Base-by-base conservation (phyloP, 1,139 yeast genomes). In the Debaryomyces robertsiae region DNA sequence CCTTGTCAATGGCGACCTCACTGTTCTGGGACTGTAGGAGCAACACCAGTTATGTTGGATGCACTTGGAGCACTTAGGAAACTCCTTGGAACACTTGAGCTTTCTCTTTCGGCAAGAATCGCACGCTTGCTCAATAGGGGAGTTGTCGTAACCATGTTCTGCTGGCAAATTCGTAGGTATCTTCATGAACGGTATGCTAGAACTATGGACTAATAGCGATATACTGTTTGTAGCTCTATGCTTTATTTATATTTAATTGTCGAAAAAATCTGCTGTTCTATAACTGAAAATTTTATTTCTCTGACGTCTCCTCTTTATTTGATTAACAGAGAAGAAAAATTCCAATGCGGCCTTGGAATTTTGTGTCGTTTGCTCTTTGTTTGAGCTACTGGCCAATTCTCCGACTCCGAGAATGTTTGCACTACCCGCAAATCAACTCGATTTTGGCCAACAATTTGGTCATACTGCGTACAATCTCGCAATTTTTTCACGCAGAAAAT, bases 1-100 rank as follows among this genome's bases (percentile, higher is more conserved):
- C 51, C 96, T 69, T 0, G 96, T 88, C 46, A 88, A 67, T 0
- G 96, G 96, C 6, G 91, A 81, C 44, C 96, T 67, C 24, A 84
- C 83, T 2, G 84, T 77, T 46, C 86, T 70, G 10, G 96, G 96
- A 19, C 87, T 80, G 59, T 88, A 88, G 3, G 78, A 66, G 61
- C 96, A 88, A 36, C 76, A 75, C 85, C 95, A 83, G 31, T 75
- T 71, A 56, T 86, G 89, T 42, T 77, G 81, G 13, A 73, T 63
- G 63, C 96, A 88, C 57, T 87, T 87, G 35, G 83, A 69, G 57
- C 96, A 88, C 49, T 78, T 77, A 4, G 96, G 96, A 29, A 65
- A 72, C 49, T 84, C 89, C 58, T 79, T 79, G 33, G 82, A 74
- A 49, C 84, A 79, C 50, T 75, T 75, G 44, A 79, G 63, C 55